A percentile compares a stretch with the other conserved stretches of the same genome.
phyloP scores from a whole-genome alignment of 2,329 filamentous ascomycete species.

The Ramularia collo-cygni region DNA sequence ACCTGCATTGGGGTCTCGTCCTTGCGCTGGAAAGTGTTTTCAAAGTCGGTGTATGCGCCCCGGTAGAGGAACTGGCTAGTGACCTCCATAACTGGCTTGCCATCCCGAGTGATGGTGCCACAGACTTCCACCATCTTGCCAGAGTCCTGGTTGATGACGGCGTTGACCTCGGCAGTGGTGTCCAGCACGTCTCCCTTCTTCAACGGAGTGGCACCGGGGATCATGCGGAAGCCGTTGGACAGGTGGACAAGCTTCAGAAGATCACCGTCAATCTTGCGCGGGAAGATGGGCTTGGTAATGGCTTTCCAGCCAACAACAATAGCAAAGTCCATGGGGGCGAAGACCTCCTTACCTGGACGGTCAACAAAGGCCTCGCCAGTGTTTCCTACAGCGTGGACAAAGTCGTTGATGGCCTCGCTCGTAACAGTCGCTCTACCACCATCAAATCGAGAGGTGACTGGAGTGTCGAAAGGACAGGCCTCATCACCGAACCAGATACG shows the following conservation, averaged over 20 bases:
- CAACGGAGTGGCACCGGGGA: conserved; percentile 86
- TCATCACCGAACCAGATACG: conserved; percentile 93
- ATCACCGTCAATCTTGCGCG: conserved; percentile 90
- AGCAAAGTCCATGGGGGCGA: conserved; percentile 86
- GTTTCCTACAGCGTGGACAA: conserved; percentile 98
- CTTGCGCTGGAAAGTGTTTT: conserved; percentile 99
- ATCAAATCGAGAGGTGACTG: conserved; percentile 81
- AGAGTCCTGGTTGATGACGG: conserved; percentile 94
- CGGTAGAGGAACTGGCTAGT: conserved; percentile 98
- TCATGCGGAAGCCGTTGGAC: conserved; percentile 97
- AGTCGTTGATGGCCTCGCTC: conserved; percentile 90
- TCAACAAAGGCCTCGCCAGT: conserved; percentile 96
- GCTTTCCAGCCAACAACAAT: conserved; percentile 59
- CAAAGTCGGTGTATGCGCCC: conserved; percentile 82
- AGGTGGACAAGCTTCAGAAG: conserved; percentile 92
- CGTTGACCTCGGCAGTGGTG: conserved; percentile 92
- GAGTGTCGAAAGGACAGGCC: conserved; percentile 70
- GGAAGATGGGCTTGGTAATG: conserved; percentile 99
- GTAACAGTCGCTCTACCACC: conserved; percentile 84
- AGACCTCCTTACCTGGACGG: conserved; percentile 85
- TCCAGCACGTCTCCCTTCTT: conserved; percentile 92
- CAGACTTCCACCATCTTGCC: conserved; percentile 99
- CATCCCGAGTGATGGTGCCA: conserved; percentile 82
- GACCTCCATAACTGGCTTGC: conserved; percentile 89
- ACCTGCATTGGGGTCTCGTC: conserved; percentile 91